phyloP scores from a whole-genome alignment of 1,139 yeast species.

The Diutina catenulata region DNA sequence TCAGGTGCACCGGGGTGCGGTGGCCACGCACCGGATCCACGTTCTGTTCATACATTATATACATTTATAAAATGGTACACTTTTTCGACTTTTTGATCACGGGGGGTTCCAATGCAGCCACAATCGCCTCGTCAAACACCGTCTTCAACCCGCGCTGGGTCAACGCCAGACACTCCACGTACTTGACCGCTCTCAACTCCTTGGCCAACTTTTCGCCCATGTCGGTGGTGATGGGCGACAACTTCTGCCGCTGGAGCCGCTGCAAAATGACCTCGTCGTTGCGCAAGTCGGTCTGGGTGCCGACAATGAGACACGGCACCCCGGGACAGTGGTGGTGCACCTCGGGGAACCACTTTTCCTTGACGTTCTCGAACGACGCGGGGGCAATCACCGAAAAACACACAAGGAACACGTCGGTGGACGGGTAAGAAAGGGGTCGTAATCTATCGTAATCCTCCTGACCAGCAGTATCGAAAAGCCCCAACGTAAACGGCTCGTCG shows the following conservation, averaged over 20 bases:
- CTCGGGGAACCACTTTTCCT: conserved; percentile 98
- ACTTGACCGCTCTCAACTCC: conserved; percentile 89
- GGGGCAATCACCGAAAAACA: conserved; percentile 95
- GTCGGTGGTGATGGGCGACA: conserved; percentile 74
- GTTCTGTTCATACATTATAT: no score
- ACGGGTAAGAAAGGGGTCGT: conserved; percentile 93
- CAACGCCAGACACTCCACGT: conserved; percentile 95
- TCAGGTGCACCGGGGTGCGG: no score
- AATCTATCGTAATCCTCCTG: conserved; percentile 97
- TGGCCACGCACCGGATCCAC: no score
- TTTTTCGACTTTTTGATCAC: conserved; percentile 73
- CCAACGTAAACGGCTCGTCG: conserved; percentile 94
- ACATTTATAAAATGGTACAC: conserved; percentile 67
- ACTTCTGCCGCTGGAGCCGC: conserved; percentile 81
- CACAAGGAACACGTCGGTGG: conserved; percentile 89
- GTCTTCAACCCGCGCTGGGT: conserved; percentile 94
- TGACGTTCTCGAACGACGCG: conserved; percentile 94
- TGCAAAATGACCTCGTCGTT: conserved; percentile 86
- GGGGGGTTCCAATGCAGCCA: conserved; percentile 89
- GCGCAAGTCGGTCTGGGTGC: conserved; percentile 91
- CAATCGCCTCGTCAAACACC: conserved; percentile 94
- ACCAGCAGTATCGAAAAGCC: conserved; percentile 95
- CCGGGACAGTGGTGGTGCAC: conserved; percentile 98
- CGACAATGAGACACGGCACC: conserved; percentile 91
- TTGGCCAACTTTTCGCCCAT: conserved; percentile 89